Percentiles rank a stretch among this genome's conserved stretches.
Conservation (phyloP, 176 grass and related monocot genomes). For the Guadua angustifolia region DNA sequence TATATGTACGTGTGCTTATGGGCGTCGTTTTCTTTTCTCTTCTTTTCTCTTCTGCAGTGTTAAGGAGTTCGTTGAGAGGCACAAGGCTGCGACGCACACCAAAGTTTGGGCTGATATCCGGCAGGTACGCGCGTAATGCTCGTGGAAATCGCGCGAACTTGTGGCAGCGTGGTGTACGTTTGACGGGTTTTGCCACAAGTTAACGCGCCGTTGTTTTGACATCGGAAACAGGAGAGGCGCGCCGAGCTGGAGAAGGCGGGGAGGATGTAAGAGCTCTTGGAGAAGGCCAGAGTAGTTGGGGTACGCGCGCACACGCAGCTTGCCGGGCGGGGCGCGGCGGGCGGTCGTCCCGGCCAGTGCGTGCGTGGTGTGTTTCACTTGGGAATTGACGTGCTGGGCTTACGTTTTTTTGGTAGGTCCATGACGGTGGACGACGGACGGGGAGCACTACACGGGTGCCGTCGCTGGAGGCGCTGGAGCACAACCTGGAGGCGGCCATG, state of each 20-base stretch:
- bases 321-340: neutral
- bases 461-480: conserved; percentile 71
- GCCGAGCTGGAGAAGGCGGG: conserved; percentile 75
- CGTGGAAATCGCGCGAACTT: neutral
- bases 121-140: conserved; percentile 59
- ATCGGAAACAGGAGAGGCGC: conserved; percentile 57
- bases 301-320: neutral
- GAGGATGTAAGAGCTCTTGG: conserved; percentile 77
- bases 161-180: neutral
- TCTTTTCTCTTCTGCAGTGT: conserved; percentile 45
- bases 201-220: neutral
- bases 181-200: neutral
- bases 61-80: conserved; percentile 75
- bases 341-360: neutral
- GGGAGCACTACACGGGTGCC: conserved; percentile 71
- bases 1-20: too few species aligned
- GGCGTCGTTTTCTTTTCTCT: neutral
- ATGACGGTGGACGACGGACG: conserved; percentile 71
- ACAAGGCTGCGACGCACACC: conserved; percentile 82
- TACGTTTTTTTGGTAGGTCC: conserved; percentile 45
- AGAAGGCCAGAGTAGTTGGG: conserved; percentile 88
- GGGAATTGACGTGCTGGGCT: neutral
- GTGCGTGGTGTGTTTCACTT: neutral
- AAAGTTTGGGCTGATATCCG: conserved; percentile 67
- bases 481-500: conserved; percentile 74